Conservation (phyloP, 2,329 filamentous ascomycete genomes). For the Bipolaris cookei region DNA sequence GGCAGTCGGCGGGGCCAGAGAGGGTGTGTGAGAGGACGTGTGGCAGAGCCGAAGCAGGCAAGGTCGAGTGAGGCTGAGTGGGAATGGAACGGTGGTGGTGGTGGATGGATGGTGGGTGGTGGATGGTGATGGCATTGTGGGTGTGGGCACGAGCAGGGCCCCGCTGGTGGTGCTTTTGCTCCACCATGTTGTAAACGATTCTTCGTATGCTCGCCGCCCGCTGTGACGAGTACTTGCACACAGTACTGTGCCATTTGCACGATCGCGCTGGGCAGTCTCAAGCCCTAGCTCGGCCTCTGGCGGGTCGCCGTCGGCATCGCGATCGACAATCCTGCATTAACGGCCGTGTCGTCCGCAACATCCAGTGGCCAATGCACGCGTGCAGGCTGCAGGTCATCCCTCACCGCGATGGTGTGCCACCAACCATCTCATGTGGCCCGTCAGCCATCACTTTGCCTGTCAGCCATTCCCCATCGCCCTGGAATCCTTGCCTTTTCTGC, state of each 20-base stretch:
- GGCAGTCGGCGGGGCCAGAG: conserved; percentile 32
- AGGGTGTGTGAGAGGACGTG: conserved; percentile 27
- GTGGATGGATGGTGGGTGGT: background rate
- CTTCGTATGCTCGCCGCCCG: background rate
- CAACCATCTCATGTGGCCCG: conserved; percentile 32
- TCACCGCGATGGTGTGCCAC: conserved; percentile 29
- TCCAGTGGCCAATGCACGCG: conserved; percentile 37
- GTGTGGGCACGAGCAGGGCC: conserved; percentile 28
- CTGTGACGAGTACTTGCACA: too few species aligned
- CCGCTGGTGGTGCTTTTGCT: conserved; percentile 25
- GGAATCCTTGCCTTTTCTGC: conserved; percentile 37
- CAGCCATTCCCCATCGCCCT: conserved; percentile 41
- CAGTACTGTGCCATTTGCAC: conserved; percentile 21
- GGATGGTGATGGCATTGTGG: conserved; percentile 22
- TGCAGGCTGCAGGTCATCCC: conserved; percentile 38
- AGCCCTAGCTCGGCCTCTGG: conserved; percentile 21
- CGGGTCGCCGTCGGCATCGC: conserved; percentile 16
- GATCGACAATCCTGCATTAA: conserved; percentile 46
- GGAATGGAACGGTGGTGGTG: conserved; percentile 15
- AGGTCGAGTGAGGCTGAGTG: conserved; percentile 37
- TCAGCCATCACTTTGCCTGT: conserved; percentile 41
- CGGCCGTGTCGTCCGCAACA: conserved; percentile 33
- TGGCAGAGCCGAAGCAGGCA: conserved; percentile 22
- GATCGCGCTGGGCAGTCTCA: conserved; percentile 23
- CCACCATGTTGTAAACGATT: background rate